Base-by-base conservation (phyloP, 257 asterid genomes). In the Solanum megistacrolobum region DNA sequence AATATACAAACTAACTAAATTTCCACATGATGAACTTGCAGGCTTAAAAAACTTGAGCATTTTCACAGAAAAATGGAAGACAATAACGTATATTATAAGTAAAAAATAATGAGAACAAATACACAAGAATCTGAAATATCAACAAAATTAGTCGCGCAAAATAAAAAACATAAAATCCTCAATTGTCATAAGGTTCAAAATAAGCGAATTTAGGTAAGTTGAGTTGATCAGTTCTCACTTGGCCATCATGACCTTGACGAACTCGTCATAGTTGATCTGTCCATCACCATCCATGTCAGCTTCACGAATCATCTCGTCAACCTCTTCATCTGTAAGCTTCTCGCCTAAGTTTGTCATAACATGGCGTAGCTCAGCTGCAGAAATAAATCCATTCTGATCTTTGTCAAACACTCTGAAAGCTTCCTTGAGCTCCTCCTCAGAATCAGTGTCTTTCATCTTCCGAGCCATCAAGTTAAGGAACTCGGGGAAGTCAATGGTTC, bases 161-260 rank as follows among this genome's bases (percentile, higher is more conserved):
- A 68, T 21, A 68, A 68, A 27, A 74, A 62, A 86, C 73, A 14
- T 31, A 86, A 89, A 58, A 69, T 88, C 85, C 69, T 82, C 87
- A 88, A 86, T 90, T 83, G 90, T 85, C 55, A 87, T 20, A 83
- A 62, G 84, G 89, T 89, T 89, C 82, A 81, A 69, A 86, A 72
- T 83, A 65, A 66, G 85, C 13, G n/a, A 55, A 18, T 55, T 6
- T 16, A 55, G n/a, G 23, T 18, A 14, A 6, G 89, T 89, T 25
- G 83, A 87, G 82, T 69, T 46, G 88, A 88, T 88, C 83, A 58
- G 84, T 86, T 85, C 92, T 92, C 93, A 94, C 93, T 79, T 79
- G 65, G 84, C 84, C 84, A 79, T 79, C 84, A 79, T 79, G 65
- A 79, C 65, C 35, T 79, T 79, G 84, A 79, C 84, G 9, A 79